These are phyloP conservation scores for Mucor lusitanicus DNA, from an alignment of 371 early-diverging fungal species.

Conservation along the genomic window DNA sequence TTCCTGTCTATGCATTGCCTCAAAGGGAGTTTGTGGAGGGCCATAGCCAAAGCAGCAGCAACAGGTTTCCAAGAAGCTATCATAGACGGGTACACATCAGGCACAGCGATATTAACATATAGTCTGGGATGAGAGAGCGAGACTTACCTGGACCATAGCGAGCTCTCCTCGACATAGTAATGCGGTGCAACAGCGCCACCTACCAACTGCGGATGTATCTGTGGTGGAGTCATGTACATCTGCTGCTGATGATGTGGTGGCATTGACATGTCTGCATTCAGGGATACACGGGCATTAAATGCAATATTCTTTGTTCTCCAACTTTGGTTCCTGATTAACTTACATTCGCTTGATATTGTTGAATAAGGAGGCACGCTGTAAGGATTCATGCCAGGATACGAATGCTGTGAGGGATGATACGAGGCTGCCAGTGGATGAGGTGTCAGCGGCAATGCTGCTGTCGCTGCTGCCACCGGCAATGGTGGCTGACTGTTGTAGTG, in stretches of 20 bases:
- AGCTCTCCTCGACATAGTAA: neutral
- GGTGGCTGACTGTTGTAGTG: neutral
- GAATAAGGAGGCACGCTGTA: neutral
- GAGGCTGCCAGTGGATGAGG: neutral
- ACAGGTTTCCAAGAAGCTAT: constrained; percentile 11
- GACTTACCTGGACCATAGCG: neutral
- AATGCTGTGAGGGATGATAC: neutral
- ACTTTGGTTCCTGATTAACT: neutral
- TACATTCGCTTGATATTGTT: constrained; percentile 1
- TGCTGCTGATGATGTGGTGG: neutral
- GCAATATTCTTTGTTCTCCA: neutral
- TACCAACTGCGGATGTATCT: neutral
- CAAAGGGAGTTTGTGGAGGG: constrained; percentile 3
- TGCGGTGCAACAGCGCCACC: neutral
- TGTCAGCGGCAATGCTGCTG: neutral
- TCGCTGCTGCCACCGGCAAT: neutral
- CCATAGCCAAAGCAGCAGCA: constrained; percentile 16
- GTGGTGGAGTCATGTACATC: constrained; percentile 1
- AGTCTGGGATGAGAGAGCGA: neutral
- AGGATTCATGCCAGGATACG: neutral
- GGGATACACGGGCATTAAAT: neutral
- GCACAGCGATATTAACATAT: no score
- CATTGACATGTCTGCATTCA: constrained; percentile 1
- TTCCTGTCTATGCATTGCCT: constrained; percentile 3
- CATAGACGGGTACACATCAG: no score